A percentile compares a stretch with the other conserved stretches of the same genome.
Evolutionary conservation across 371 early-diverging fungal species (phyloP).

Genomic region (Mortierella sp.): DNA sequence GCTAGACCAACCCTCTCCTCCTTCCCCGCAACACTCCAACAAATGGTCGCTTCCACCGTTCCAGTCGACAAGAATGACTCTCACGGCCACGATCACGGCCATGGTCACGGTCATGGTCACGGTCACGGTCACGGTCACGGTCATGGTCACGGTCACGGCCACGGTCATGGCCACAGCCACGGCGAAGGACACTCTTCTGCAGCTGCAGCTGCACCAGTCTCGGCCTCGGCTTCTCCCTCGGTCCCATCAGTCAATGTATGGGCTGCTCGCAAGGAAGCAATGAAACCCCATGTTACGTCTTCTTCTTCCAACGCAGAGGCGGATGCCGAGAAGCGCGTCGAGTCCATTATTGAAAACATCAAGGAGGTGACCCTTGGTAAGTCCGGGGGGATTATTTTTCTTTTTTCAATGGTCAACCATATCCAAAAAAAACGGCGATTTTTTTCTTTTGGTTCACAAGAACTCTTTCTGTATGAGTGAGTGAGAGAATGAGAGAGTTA

Average conservation of each 20-base stretch:
- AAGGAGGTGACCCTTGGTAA: conserved; percentile 59
- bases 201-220: not conserved
- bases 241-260: conserved; percentile 71
- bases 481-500: too few species aligned
- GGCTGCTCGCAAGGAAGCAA: conserved; percentile 64
- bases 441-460: too few species aligned
- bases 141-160: not conserved
- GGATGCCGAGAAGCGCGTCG: conserved; percentile 48
- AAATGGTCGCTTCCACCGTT: conserved; percentile 31
- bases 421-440: too few species aligned
- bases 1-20: not conserved
- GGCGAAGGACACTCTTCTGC: conserved; percentile 19
- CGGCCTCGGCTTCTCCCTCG: conserved; percentile 17
- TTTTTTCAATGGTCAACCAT: too few species aligned
- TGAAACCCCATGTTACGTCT: conserved; percentile 34
- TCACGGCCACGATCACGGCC: not conserved
- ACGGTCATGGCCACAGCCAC: not conserved
- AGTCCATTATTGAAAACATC: conserved; percentile 48
- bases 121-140: not conserved
- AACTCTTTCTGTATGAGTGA: too few species aligned
- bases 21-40: not conserved
- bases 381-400: not conserved
- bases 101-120: too few species aligned
- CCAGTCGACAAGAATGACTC: conserved; percentile 29
- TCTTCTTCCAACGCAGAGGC: conserved; percentile 15